Conservation (phyloP, 257 asterid species). For the Forsythia suspensa region DNA sequence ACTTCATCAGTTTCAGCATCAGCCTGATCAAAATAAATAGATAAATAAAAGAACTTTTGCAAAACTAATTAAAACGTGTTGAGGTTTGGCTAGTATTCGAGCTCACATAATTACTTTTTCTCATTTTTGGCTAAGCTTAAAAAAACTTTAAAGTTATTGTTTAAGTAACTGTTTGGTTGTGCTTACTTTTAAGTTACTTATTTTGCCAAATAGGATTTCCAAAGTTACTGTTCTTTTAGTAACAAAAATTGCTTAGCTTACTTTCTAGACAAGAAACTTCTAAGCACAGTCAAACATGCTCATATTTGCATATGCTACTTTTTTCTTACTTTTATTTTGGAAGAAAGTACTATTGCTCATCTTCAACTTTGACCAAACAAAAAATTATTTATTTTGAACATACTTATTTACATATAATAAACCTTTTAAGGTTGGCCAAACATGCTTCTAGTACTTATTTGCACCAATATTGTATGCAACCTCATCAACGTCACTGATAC, state of each 20-base stretch:
- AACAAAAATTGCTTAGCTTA: not conserved
- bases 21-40: slow-evolving; percentile 51
- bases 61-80: not conserved
- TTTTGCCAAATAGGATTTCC: not conserved
- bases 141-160: no score
- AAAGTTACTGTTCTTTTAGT: not conserved
- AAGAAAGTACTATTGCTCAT: not conserved
- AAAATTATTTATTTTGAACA: not conserved
- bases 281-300: not conserved
- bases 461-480: not conserved
- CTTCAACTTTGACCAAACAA: not conserved
- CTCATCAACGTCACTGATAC: not conserved
- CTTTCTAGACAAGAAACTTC: not conserved
- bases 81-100: not conserved
- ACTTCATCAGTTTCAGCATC: slow-evolving; percentile 97
- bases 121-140: not conserved
- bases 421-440: not conserved
- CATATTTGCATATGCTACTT: not conserved
- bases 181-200: not conserved
- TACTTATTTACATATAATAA: not conserved
- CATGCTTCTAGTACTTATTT: not conserved
- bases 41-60: not conserved
- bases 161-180: no score
- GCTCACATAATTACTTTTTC: not conserved
- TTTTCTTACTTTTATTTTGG: not conserved